Evolutionary conservation across 2,329 filamentous ascomycete species (phyloP).

Genomic region (Alternaria gaisen): DNA sequence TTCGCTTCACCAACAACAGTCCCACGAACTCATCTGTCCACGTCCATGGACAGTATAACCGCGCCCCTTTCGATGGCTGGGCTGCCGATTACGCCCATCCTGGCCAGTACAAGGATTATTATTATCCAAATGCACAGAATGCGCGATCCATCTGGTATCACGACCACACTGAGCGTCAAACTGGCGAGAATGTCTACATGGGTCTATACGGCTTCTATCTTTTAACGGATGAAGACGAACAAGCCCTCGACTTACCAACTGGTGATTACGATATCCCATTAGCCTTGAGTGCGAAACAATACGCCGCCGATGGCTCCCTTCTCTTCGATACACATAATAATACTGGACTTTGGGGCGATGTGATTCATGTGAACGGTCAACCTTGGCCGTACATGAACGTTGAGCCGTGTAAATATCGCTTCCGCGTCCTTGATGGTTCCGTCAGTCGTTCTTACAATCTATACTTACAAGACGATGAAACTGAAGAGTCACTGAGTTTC

Average conservation of each 20-base stretch:
- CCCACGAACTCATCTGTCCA: conserved; percentile 59
- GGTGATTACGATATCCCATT: conserved; percentile 65
- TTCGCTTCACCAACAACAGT: conserved; percentile 63
- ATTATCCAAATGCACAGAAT: conserved; percentile 66
- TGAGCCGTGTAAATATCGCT: conserved; percentile 67
- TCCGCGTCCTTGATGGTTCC: conserved; percentile 61
- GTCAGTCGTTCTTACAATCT: conserved; percentile 55
- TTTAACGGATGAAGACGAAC: conserved; percentile 61
- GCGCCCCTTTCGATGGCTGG: conserved; percentile 63
- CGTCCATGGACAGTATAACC: conserved; percentile 63
- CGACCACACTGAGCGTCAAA: conserved; percentile 55
- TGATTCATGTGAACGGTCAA: conserved; percentile 67
- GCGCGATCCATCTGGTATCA: conserved; percentile 68
- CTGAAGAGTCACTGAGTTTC: conserved; percentile 54
- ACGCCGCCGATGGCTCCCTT: conserved; percentile 61
- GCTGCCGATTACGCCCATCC: conserved; percentile 62
- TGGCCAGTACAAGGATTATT: conserved; percentile 69
- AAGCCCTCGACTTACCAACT: conserved; percentile 59
- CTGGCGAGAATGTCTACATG: conserved; percentile 64
- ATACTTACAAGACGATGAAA: conserved; percentile 53
- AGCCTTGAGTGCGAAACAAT: conserved; percentile 61
- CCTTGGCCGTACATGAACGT: conserved; percentile 67
- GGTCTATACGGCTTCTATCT: conserved; percentile 67
- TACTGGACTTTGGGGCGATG: conserved; percentile 63
- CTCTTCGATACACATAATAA: conserved; percentile 57